Percentiles rank a stretch among this genome's conserved stretches.
phyloP scores from a whole-genome alignment of 1,284 basidiomycete species.

The Fistulina hepatica region DNA sequence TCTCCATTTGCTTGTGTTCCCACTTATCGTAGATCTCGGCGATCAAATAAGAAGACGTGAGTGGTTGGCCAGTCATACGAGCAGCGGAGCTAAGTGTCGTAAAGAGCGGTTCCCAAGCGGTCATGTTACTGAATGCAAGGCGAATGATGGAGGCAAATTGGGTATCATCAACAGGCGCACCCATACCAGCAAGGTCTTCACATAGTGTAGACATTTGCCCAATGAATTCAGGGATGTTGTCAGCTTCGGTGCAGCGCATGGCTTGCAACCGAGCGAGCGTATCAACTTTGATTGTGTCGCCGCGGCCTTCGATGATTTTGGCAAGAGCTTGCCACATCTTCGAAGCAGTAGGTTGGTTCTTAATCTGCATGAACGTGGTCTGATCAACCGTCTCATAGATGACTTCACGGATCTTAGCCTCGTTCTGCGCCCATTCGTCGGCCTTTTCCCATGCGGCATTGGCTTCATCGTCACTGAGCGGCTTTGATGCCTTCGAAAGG shows the following conservation, averaged over 20 bases:
- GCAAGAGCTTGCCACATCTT: constrained; percentile 17
- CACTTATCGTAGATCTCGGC: constrained; percentile 11
- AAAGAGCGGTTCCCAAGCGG: constrained; percentile 16
- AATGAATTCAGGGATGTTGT: constrained; percentile 16
- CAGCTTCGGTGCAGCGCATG: constrained; percentile 14
- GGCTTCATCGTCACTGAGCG: constrained; percentile 17
- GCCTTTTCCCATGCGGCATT: constrained; percentile 14
- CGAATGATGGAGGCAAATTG: constrained; percentile 17
- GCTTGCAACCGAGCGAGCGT: constrained; percentile 15
- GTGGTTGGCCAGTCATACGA: constrained; percentile 5
- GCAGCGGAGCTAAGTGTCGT: constrained; percentile 12
- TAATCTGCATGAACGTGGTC: constrained; percentile 18
- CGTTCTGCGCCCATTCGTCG: constrained; percentile 18
- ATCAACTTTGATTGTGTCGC: constrained; percentile 15
- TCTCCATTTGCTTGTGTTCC: no score
- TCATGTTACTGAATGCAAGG: no score
- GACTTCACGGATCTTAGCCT: constrained; percentile 18
- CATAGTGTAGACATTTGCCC: constrained; percentile 13
- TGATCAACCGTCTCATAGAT: constrained; percentile 18
- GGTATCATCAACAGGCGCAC: constrained; percentile 12
- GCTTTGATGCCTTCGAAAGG: background rate
- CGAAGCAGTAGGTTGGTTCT: constrained; percentile 10
- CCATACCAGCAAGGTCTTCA: constrained; percentile 19
- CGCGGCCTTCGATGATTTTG: constrained; percentile 17
- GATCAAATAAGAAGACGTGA: constrained; percentile 10